Percentiles rank a stretch among this genome's conserved stretches.
Conservation (phyloP, 2,329 filamentous ascomycete genomes). For the Diaporthe caulivora region DNA sequence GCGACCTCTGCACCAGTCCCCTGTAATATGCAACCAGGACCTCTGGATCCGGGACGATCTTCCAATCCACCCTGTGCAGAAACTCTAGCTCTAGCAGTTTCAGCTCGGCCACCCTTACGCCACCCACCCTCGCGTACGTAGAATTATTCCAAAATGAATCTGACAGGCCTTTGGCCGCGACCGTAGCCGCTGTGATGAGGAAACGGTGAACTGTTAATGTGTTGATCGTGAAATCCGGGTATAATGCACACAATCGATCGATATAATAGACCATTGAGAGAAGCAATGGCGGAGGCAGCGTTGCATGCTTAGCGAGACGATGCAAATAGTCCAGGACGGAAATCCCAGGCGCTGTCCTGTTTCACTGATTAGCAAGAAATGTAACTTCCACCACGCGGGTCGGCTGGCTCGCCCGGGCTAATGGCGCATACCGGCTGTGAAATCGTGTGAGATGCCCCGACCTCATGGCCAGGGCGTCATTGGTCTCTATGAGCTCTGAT, state of each 20-base stretch:
- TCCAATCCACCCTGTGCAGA: conserved; percentile 92
- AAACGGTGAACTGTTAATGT: conserved; percentile 97
- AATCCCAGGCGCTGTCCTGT: conserved; percentile 82
- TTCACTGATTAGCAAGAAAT: conserved; percentile 42
- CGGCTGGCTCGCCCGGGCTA: not conserved
- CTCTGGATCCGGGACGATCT: conserved; percentile 95
- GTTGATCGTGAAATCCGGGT: conserved; percentile 95
- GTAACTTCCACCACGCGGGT: conserved; percentile 33
- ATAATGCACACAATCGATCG: conserved; percentile 90
- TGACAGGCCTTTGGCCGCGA: conserved; percentile 94
- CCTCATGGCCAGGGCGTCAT: conserved; percentile 87
- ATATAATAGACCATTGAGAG: conserved; percentile 99
- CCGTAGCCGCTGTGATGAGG: conserved; percentile 93
- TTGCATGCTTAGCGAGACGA: conserved; percentile 92
- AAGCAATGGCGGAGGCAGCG: conserved; percentile 91
- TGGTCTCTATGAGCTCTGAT: conserved; percentile 92
- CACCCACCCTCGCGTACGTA: conserved; percentile 93
- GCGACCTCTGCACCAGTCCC: conserved; percentile 79
- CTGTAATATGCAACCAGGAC: conserved; percentile 93
- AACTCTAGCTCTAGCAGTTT: conserved; percentile 95
- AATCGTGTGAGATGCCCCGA: conserved; percentile 92
- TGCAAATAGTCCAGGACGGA: conserved; percentile 95
- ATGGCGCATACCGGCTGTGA: conserved; percentile 81
- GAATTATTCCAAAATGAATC: conserved; percentile 99
- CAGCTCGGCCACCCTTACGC: conserved; percentile 89